Evolutionary conservation across 2,329 filamentous ascomycete species (phyloP).

Genomic region (Colletotrichum lentis): DNA sequence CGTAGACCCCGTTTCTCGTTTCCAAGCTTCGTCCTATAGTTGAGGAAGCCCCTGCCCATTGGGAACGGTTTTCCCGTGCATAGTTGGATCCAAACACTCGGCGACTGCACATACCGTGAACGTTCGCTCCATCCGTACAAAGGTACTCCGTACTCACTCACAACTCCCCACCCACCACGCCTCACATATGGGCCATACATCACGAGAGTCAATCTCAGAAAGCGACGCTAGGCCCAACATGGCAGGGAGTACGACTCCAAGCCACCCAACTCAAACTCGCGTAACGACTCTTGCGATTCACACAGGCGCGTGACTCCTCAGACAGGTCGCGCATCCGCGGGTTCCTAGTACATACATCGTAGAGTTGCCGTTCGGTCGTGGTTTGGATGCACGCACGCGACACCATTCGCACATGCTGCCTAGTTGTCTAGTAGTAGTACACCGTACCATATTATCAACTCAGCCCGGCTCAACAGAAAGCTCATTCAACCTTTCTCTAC

Average conservation of each 20-base stretch:
- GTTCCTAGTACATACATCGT: background rate
- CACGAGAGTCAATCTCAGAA: background rate
- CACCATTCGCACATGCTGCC: no score
- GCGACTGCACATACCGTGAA: background rate
- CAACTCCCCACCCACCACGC: no score
- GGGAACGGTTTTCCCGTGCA: background rate
- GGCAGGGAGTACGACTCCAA: background rate
- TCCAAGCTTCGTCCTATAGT: background rate
- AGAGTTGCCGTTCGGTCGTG: background rate
- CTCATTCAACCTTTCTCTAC: no score
- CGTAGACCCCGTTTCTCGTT: background rate
- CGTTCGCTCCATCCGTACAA: background rate
- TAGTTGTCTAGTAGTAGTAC: no score
- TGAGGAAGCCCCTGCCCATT: background rate
- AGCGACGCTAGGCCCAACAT: background rate
- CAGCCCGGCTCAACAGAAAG: no score
- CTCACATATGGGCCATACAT: no score
- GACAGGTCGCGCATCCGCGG: background rate
- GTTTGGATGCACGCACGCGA: no score
- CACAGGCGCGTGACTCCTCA: background rate
- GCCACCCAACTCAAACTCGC: background rate
- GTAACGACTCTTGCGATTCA: background rate
- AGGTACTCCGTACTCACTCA: no score
- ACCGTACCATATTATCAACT: no score
- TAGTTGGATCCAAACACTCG: background rate